Conservation (phyloP, 768 basidiomycete species). For the Rubroboletus satanas region DNA sequence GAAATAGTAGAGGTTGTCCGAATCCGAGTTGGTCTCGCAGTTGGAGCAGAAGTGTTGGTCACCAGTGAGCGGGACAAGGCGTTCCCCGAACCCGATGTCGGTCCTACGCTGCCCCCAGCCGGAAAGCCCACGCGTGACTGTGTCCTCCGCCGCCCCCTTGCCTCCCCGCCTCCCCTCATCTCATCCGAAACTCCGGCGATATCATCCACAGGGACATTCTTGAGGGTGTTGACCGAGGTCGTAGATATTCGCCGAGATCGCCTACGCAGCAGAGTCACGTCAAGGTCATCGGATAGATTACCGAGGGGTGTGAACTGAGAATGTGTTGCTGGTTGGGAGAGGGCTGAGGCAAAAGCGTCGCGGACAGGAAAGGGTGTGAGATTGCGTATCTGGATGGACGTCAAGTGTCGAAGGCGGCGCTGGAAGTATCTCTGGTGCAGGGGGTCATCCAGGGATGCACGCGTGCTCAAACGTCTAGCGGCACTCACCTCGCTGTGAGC, state of each 20-base stretch:
- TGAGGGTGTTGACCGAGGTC: conserved; percentile 50
- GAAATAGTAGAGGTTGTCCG: conserved; percentile 56
- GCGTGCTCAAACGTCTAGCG: not conserved
- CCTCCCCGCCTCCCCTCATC: conserved; percentile 26
- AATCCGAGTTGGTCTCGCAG: conserved; percentile 36
- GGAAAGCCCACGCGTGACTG: conserved; percentile 45
- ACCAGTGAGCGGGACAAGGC: conserved; percentile 15
- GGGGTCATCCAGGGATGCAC: not conserved
- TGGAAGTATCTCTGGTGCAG: conserved; percentile 32
- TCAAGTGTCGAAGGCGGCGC: conserved; percentile 72
- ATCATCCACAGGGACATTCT: conserved; percentile 46
- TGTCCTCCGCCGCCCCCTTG: conserved; percentile 41
- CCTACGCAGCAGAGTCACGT: conserved; percentile 54
- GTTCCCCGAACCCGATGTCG: conserved; percentile 8
- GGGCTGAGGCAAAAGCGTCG: conserved; percentile 67
- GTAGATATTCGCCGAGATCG: conserved; percentile 59
- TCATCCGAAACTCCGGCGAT: conserved; percentile 27
- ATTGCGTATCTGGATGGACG: conserved; percentile 71
- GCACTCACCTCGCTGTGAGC: conserved; percentile 15
- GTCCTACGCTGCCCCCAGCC: conserved; percentile 16
- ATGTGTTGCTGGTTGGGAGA: conserved; percentile 61
- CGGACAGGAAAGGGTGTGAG: conserved; percentile 81
- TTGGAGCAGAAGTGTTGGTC: conserved; percentile 24
- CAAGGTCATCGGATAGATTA: conserved; percentile 66
- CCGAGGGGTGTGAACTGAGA: conserved; percentile 56